phyloP scores from a whole-genome alignment of 2,329 filamentous ascomycete genomes.

The Colletotrichum tofieldiae region DNA sequence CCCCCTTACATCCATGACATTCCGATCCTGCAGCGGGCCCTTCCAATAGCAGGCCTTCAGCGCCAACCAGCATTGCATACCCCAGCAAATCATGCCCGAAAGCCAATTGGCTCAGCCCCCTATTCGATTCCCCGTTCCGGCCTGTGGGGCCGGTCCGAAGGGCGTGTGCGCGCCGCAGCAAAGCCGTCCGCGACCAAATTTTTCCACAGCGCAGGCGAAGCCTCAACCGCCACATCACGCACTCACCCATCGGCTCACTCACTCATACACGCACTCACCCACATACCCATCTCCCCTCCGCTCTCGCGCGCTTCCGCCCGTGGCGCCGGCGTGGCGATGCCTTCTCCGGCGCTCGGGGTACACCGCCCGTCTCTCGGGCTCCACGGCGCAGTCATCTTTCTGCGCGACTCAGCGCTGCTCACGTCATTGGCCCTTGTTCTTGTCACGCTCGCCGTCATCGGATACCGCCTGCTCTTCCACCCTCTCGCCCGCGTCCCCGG shows the following conservation, averaged over 20 bases:
- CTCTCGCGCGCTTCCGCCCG: slow-evolving; percentile 2
- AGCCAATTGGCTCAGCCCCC: slow-evolving; percentile 21
- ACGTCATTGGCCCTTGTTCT: slow-evolving; percentile 3
- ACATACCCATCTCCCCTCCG: background rate
- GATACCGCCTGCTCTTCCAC: slow-evolving; percentile 61
- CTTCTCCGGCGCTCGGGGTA: slow-evolving; percentile 23
- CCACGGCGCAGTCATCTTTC: background rate
- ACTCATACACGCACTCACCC: background rate
- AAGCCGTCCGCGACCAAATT: slow-evolving; percentile 18
- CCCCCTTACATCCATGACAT: background rate
- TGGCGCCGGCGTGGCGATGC: slow-evolving; percentile 36
- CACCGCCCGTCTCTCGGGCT: slow-evolving; percentile 18
- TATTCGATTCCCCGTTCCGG: slow-evolving; percentile 19
- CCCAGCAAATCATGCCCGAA: background rate
- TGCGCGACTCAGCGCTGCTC: slow-evolving; percentile 1
- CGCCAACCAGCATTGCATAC: background rate
- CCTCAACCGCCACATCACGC: slow-evolving; percentile 39
- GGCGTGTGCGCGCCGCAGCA: slow-evolving; percentile 12
- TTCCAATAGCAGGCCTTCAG: background rate
- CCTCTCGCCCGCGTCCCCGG: slow-evolving; percentile 63
- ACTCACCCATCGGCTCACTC: background rate
- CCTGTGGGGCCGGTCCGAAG: slow-evolving; percentile 31
- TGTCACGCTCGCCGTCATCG: background rate
- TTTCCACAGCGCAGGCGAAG: slow-evolving; percentile 29
- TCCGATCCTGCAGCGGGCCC: background rate